Percentiles rank a stretch among this genome's conserved stretches.
These are phyloP conservation scores for Paraurostyla sp. DNA, from an alignment of 73 alveolate species.

Conservation along the genomic window DNA sequence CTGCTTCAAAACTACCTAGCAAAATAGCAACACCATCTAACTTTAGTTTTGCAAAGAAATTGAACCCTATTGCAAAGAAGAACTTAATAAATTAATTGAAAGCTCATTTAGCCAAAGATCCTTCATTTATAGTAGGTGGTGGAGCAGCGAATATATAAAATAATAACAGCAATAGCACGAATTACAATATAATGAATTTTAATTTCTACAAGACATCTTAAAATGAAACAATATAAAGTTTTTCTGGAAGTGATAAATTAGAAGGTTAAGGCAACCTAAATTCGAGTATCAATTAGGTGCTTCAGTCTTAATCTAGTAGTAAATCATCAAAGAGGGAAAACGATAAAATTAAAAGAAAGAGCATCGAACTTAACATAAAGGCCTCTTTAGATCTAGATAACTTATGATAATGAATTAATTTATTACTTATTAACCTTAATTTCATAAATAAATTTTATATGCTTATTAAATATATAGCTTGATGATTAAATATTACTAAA, in stretches of 20 bases:
- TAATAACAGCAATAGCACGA: background rate
- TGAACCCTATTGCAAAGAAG: slow-evolving; percentile 31
- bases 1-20: background rate
- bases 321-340: background rate
- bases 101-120: slow-evolving; percentile 41
- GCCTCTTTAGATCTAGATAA: slow-evolving; percentile 17
- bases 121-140: background rate
- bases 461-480: no score
- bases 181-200: slow-evolving; percentile 31
- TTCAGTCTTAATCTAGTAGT: background rate
- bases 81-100: slow-evolving; percentile 24
- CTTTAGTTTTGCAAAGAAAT: background rate
- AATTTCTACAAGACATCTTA: slow-evolving; percentile 11
- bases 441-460: no score
- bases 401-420: no score
- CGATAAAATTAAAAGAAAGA: background rate
- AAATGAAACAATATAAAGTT: no score
- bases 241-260: background rate
- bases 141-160: background rate
- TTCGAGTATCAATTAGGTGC: background rate
- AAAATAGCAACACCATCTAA: slow-evolving; percentile 3
- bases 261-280: background rate
- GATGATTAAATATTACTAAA: no score
- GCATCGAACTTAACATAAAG: background rate
- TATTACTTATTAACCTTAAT: background rate